These are phyloP conservation scores for Multifurca ochricompacta DNA, from an alignment of 768 basidiomycete genomes.

Conservation along the genomic window DNA sequence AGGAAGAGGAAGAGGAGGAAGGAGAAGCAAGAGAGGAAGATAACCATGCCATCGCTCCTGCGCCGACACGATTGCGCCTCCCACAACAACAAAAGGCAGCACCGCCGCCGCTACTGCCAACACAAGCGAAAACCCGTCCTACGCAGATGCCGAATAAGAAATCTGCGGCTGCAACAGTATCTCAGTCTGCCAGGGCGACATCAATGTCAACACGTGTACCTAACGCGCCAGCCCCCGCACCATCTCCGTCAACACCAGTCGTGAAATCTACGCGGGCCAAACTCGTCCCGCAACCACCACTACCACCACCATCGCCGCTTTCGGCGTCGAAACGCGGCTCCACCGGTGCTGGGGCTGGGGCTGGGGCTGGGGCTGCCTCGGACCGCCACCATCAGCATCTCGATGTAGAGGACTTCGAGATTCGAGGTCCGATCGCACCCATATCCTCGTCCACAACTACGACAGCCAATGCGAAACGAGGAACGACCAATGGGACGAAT, in stretches of 20 bases:
- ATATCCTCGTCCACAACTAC: background rate
- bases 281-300: constrained; percentile 24
- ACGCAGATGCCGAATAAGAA: constrained; percentile 13
- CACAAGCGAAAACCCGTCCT: constrained; percentile 2
- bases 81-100: constrained; percentile 3
- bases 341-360: background rate
- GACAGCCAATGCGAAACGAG: background rate
- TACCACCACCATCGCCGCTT: background rate
- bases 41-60: too few species aligned
- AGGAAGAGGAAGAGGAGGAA: background rate
- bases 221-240: background rate
- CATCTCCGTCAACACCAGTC: background rate
- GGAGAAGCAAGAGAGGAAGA: constrained; percentile 17
- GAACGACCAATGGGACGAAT: background rate
- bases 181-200: constrained; percentile 20
- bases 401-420: constrained; percentile 43
- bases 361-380: constrained; percentile 16
- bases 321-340: background rate
- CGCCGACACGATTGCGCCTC: too few species aligned
- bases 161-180: constrained; percentile 16
- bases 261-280: constrained; percentile 8
- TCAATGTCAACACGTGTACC: constrained; percentile 5
- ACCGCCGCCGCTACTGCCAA: background rate
- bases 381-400: constrained; percentile 22
- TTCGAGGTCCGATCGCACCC: constrained; percentile 38